These are phyloP conservation scores for Trichoderma sp. DNA, from an alignment of 2,329 filamentous ascomycete species.

Conservation along the genomic window DNA sequence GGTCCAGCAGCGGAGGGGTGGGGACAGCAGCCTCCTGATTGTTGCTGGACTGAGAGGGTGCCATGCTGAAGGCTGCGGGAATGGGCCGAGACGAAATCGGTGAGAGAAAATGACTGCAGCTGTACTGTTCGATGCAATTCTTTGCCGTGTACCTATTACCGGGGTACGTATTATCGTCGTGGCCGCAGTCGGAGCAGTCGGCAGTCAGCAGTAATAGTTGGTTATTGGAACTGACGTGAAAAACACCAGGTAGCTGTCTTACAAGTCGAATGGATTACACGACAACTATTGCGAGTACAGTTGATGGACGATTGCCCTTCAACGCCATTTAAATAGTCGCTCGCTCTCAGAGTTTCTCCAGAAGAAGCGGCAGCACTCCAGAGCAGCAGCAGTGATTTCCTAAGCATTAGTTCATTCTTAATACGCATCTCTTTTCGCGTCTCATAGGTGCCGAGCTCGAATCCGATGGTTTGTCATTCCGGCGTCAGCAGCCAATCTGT, in stretches of 20 bases:
- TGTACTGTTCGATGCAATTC: neutral
- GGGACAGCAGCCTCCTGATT: neutral
- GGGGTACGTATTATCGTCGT: neutral
- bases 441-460: neutral
- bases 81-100: neutral
- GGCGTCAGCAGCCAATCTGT: slow-evolving; percentile 10
- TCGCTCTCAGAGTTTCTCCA: neutral
- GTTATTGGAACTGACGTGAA: neutral
- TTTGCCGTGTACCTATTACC: neutral
- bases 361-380: neutral
- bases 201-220: neutral
- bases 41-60: neutral
- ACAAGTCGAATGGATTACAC: neutral
- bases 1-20: slow-evolving; percentile 45
- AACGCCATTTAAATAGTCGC: neutral
- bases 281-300: neutral
- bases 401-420: neutral
- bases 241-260: too few species aligned
- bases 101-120: neutral
- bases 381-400: neutral
- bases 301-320: neutral
- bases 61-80: neutral
- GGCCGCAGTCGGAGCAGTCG: neutral
- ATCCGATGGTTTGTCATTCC: slow-evolving; percentile 15
- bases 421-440: neutral